Evolutionary conservation across 345 rosid species (phyloP).

Genomic region (Aurinia saxatilis): DNA sequence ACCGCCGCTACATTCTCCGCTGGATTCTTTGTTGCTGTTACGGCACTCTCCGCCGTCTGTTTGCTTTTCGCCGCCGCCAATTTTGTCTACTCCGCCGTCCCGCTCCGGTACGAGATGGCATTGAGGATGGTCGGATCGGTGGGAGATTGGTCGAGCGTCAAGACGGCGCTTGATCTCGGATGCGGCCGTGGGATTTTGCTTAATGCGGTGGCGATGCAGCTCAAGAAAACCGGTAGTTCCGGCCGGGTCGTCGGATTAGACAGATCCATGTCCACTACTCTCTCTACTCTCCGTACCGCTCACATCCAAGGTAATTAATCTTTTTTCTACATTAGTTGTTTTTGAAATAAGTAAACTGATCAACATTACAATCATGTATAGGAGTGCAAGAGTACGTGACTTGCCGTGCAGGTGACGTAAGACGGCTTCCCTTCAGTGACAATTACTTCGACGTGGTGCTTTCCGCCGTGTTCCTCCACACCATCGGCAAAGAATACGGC

Average conservation of each 20-base stretch:
- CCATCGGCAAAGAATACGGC: constrained; percentile 79
- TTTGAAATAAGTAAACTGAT: too few relatives aligned
- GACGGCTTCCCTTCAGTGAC: constrained; percentile 74
- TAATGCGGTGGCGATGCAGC: constrained; percentile 89
- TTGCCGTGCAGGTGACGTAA: constrained; percentile 83
- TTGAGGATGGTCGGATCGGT: constrained; percentile 82
- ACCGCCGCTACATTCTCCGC: constrained; percentile 66
- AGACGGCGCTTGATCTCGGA: constrained; percentile 81
- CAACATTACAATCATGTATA: constrained; percentile 10
- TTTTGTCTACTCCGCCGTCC: constrained; percentile 77
- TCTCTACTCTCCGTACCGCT: constrained; percentile 88
- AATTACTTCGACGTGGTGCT: constrained; percentile 93
- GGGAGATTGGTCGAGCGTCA: constrained; percentile 82
- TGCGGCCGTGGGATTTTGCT: constrained; percentile 91
- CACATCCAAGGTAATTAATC: constrained; percentile 73
- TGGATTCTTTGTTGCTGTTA: constrained; percentile 66
- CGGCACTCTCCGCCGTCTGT: constrained; percentile 68
- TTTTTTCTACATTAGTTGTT: too few relatives aligned
- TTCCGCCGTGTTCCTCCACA: constrained; percentile 76
- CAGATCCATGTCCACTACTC: constrained; percentile 63
- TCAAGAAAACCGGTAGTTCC: constrained; percentile 86
- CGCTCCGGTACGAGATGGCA: constrained; percentile 78
- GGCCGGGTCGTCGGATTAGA: constrained; percentile 95
- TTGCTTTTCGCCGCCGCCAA: constrained; percentile 73
- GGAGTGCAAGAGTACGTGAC: constrained; percentile 97